Percentiles rank a stretch among this genome's conserved stretches.
Conservation (phyloP, 164 flowering plant genomes). For the Magnolia kwangsiensis region DNA sequence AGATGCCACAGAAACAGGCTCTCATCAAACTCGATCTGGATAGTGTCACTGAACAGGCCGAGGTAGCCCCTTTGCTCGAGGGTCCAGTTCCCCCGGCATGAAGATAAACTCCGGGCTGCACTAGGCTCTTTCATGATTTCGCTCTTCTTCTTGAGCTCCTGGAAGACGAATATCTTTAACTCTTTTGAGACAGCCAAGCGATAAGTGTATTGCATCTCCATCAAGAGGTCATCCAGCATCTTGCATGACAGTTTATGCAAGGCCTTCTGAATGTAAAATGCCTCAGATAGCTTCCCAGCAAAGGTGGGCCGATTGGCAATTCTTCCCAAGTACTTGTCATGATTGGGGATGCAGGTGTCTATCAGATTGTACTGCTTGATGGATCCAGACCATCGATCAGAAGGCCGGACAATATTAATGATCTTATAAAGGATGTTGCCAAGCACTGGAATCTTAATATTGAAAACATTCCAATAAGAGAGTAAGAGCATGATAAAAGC, state of each 20-base stretch:
- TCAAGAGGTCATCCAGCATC: background rate
- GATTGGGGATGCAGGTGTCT: constrained; percentile 3
- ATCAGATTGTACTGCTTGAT: constrained; percentile 15
- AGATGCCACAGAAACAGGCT: constrained; percentile 14
- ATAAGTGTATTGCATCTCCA: background rate
- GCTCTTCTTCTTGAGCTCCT: background rate
- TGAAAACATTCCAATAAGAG: constrained; percentile 38
- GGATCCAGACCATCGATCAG: constrained; percentile 8
- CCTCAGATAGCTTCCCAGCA: background rate
- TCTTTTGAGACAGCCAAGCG: background rate
- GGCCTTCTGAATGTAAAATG: background rate
- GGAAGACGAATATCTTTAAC: background rate
- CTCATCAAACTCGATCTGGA: constrained; percentile 7
- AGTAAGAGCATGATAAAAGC: constrained; percentile 28
- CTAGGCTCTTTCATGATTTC: background rate
- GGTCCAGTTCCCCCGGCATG: background rate
- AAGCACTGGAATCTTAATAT: background rate
- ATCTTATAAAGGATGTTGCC: background rate
- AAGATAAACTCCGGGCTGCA: background rate
- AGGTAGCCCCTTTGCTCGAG: background rate
- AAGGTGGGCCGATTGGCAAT: background rate
- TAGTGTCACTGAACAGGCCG: background rate
- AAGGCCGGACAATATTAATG: background rate
- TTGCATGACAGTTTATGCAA: accelerated
- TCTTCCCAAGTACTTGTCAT: background rate